Evolutionary conservation across 352 stramenopile genomes (phyloP), one percentile per base, ranked within the genome.

Genomic region (Pythium sukuiense): DNA sequence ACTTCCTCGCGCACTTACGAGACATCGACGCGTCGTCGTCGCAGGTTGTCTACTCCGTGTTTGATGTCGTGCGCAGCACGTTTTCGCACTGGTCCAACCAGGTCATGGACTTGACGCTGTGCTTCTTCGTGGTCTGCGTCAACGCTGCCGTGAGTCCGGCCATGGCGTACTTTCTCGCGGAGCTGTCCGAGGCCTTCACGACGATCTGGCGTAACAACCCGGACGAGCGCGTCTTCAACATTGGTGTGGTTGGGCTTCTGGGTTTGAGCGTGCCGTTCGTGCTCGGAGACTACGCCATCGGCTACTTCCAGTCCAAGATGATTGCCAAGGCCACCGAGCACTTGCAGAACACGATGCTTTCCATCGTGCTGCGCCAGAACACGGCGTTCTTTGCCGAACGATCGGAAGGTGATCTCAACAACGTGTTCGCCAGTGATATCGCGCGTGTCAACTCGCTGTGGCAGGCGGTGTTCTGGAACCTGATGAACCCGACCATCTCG

Each of bases 241-340:
- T 93, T 18, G 88, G 84, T 24, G 78, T 96, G 32, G 69, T 92
- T 9, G 88, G 85, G 13, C 80, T 92, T 24, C 62, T 96, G 35
- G 81, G 78, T 1, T 65, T 96, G 8, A 93, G 81, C 49, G 81
- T 96, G 26, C 88, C 88, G 18, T 96, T 95, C 61, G 85, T 93
- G 45, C 70, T 96, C 26, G 88, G 85, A 24, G 81, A 96, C 72
- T 93, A 93, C 67, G 76, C 81, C 2, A 86, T 96, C 35, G 88
- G 88, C 45, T 95, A 92, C 67, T 96, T 96, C 74, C 88, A 96
- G 73, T 93, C 84, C 57, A 96, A 96, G 59, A 96, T 96, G 88
- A 96, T 96, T 58, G 85, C 85, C 29, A 96, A 94, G 71, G 88
- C 88, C n/a, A 94, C 85, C 0, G 84, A 93, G 58, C 79, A 74